Evolutionary conservation across 805 yeast species (phyloP).

Genomic region (Candida loeiensis): DNA sequence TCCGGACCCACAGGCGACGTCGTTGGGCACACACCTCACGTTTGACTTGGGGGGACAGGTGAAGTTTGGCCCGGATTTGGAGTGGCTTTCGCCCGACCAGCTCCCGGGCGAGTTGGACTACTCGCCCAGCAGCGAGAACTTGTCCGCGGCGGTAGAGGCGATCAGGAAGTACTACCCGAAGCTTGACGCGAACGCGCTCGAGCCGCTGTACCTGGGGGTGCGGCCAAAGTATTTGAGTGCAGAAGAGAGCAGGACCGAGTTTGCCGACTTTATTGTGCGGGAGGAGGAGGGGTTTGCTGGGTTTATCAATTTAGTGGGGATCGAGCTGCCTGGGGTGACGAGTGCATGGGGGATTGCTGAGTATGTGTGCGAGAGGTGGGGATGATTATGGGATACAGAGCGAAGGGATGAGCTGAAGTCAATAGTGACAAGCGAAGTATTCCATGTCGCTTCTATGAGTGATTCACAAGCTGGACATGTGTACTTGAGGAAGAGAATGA

Average conservation of each 20-base stretch:
- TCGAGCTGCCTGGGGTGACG: constrained; percentile 90
- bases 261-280: constrained; percentile 71
- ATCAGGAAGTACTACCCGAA: constrained; percentile 62
- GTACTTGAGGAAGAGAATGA: too few relatives aligned
- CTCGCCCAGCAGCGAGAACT: constrained; percentile 45
- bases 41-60: constrained; percentile 76
- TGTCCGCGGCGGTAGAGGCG: constrained; percentile 54
- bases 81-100: constrained; percentile 55
- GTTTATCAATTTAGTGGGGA: constrained; percentile 74
- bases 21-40: constrained; percentile 86
- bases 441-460: too few relatives aligned
- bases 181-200: constrained; percentile 48
- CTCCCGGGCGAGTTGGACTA: constrained; percentile 40
- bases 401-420: constrained; percentile 5
- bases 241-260: constrained; percentile 33
- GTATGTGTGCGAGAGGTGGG: constrained; percentile 43
- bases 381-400: neutral
- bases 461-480: too few relatives aligned
- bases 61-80: constrained; percentile 85
- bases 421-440: neutral
- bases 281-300: constrained; percentile 73
- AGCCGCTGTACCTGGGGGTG: constrained; percentile 75
- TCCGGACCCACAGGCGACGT: constrained; percentile 61
- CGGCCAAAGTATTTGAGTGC: constrained; percentile 69
- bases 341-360: constrained; percentile 79